Conservation (phyloP, 179 eudicot species). For the Beta corolliflora region DNA sequence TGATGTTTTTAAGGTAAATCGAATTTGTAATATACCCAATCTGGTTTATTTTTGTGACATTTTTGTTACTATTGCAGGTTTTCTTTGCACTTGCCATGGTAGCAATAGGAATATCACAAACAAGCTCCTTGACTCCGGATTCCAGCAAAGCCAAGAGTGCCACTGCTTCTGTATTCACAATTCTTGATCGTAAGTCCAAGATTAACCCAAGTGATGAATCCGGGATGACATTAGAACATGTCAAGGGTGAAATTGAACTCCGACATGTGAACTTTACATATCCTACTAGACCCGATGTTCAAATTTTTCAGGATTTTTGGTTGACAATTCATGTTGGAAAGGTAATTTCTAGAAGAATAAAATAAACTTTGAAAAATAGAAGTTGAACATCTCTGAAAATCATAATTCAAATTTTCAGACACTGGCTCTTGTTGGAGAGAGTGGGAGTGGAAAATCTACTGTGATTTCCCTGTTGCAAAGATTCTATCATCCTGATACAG, state of each 20-base stretch:
- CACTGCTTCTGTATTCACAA: constrained; percentile 62
- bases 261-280: constrained; percentile 66
- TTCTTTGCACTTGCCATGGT: constrained; percentile 81
- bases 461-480: too few species aligned
- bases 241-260: constrained; percentile 68
- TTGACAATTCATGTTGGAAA: constrained; percentile 59
- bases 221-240: constrained; percentile 50
- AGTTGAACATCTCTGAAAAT: too few species aligned
- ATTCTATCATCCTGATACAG: too few species aligned
- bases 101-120: constrained; percentile 61
- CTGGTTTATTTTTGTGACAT: background rate
- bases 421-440: too few species aligned
- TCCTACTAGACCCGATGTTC: constrained; percentile 70
- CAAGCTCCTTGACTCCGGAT: constrained; percentile 63
- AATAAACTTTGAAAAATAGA: too few species aligned
- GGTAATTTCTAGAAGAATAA: constrained; percentile 30
- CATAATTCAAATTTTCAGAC: too few species aligned
- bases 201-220: constrained; percentile 73
- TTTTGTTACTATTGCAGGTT: constrained; percentile 41
- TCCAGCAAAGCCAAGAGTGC: constrained; percentile 61
- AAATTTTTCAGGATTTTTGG: constrained; percentile 60
- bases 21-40: background rate
- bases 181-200: constrained; percentile 69
- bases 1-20: constrained; percentile 47
- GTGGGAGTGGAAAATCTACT: too few species aligned